These are phyloP conservation scores for Populus hybrid DNA, from an alignment of 441 rosid species.

Conservation along the genomic window DNA sequence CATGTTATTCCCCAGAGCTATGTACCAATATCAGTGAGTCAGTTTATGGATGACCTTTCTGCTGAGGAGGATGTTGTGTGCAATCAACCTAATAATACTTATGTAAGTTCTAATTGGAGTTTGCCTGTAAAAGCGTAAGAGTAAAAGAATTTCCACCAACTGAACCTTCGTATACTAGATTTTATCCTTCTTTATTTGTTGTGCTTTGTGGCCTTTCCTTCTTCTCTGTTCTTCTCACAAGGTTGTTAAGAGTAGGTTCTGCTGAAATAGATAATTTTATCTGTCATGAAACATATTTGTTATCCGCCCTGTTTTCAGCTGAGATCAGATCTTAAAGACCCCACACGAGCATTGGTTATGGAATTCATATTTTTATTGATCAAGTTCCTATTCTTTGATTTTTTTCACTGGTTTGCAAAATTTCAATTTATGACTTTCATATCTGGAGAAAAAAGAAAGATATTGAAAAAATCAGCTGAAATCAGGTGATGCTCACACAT, in stretches of 20 bases:
- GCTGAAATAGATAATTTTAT: not conserved
- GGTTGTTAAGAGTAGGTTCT: not conserved
- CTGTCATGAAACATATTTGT: not conserved
- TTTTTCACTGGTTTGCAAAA: not conserved
- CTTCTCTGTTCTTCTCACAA: not conserved
- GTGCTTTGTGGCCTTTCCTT: not conserved
- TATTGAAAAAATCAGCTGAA: not conserved
- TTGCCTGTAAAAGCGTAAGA: not conserved
- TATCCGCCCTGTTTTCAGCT: not conserved
- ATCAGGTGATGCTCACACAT: not conserved
- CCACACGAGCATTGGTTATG: not conserved
- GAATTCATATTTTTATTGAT: not conserved
- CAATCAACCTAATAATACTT: conserved; percentile 51
- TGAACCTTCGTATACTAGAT: not conserved
- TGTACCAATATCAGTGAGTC: conserved; percentile 92
- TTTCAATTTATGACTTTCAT: not conserved
- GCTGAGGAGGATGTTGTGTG: conserved; percentile 78
- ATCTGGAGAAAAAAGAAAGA: not conserved
- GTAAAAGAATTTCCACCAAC: not conserved
- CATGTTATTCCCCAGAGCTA: conserved; percentile 88
- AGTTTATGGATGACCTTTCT: conserved; percentile 96
- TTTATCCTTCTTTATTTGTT: not conserved
- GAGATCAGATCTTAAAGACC: not conserved
- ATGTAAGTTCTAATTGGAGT: conserved; percentile 45
- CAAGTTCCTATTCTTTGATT: not conserved